Conservation (phyloP, 208 protist genomes). For the Wallacemonas sp. region DNA sequence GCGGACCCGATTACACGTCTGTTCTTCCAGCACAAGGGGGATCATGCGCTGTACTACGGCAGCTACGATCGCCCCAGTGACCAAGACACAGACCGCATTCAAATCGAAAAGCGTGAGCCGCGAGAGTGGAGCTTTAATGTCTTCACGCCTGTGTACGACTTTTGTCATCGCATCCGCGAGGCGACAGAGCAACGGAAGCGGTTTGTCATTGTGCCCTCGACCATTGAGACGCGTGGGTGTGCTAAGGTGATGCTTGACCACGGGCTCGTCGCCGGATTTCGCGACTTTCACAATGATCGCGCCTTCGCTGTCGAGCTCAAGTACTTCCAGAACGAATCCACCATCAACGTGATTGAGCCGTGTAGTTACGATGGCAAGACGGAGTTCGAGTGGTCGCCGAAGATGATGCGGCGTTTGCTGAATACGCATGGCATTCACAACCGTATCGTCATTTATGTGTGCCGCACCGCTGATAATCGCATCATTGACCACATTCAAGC, state of each 20-base stretch:
- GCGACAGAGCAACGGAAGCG: conserved; percentile 86
- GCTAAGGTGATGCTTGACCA: conserved; percentile 87
- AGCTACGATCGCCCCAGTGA: conserved; percentile 76
- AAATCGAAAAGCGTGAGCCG: conserved; percentile 83
- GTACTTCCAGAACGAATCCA: conserved; percentile 89
- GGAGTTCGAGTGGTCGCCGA: conserved; percentile 92
- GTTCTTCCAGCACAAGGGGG: conserved; percentile 92
- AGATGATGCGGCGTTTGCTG: conserved; percentile 89
- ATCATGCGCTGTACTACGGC: conserved; percentile 91
- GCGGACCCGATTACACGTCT: conserved; percentile 90
- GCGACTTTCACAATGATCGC: conserved; percentile 91
- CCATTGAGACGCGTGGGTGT: conserved; percentile 84
- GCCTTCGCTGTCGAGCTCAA: conserved; percentile 92
- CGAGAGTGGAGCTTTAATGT: conserved; percentile 77
- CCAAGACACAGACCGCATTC: conserved; percentile 80
- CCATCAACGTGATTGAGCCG: conserved; percentile 88
- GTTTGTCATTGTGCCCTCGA: conserved; percentile 90
- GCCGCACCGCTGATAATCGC: conserved; percentile 83
- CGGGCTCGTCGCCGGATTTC: conserved; percentile 87
- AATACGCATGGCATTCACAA: conserved; percentile 89
- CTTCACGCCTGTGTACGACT: conserved; percentile 85
- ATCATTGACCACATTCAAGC: conserved; percentile 91
- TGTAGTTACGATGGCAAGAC: conserved; percentile 85
- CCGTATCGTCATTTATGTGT: conserved; percentile 84
- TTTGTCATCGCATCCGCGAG: conserved; percentile 89